These are phyloP conservation scores for Candida gigantensis DNA, from an alignment of 1,139 yeast species.

Conservation along the genomic window DNA sequence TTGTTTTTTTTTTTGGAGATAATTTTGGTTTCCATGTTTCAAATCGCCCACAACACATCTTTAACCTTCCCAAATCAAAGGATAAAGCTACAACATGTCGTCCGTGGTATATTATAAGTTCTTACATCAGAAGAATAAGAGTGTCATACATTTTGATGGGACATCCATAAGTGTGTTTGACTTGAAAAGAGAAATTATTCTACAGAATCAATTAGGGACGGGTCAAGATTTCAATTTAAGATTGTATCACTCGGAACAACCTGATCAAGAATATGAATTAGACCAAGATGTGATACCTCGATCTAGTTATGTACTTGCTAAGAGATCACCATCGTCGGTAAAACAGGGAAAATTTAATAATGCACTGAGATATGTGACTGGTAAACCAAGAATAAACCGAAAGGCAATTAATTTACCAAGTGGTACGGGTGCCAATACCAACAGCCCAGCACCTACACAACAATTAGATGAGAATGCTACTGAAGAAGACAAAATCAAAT, in stretches of 20 bases:
- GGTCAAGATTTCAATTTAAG: constrained; percentile 83
- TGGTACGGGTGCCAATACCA: constrained; percentile 18
- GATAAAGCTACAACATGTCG: too few relatives aligned
- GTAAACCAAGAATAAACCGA: constrained; percentile 65
- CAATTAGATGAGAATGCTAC: constrained; percentile 43
- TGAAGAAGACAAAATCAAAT: constrained; percentile 85
- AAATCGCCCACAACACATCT: too few relatives aligned
- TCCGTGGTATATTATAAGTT: constrained; percentile 88
- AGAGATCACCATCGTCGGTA: constrained; percentile 69
- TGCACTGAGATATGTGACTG: constrained; percentile 82
- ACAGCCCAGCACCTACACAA: constrained; percentile 13
- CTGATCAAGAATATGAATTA: constrained; percentile 81
- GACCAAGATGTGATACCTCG: constrained; percentile 90
- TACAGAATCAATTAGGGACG: constrained; percentile 76
- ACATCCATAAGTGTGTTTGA: constrained; percentile 96
- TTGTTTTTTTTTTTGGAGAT: background rate
- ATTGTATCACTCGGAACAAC: constrained; percentile 62
- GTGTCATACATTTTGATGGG: constrained; percentile 88
- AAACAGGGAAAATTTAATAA: constrained; percentile 64
- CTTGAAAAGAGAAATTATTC: constrained; percentile 83
- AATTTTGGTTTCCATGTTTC: too few relatives aligned
- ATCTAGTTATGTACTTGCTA: constrained; percentile 79
- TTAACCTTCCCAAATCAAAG: too few relatives aligned
- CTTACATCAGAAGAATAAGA: constrained; percentile 78
- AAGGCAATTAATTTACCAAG: constrained; percentile 26